phyloP scores from a whole-genome alignment of 768 basidiomycete genomes.

The Pisolithus sp. region DNA sequence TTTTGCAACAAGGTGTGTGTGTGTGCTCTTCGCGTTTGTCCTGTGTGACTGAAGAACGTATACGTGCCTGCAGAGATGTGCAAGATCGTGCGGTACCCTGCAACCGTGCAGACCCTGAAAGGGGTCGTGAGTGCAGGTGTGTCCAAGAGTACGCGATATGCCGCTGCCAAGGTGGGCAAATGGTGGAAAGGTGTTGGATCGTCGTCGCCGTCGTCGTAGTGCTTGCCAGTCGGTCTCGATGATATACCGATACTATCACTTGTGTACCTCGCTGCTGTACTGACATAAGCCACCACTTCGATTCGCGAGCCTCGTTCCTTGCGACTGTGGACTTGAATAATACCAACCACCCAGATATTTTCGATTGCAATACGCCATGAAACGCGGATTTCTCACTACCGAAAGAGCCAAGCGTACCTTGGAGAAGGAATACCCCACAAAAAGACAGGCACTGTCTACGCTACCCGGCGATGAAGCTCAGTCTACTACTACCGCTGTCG shows the following conservation, averaged over 20 bases:
- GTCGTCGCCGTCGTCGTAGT: neutral
- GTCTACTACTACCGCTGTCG: neutral
- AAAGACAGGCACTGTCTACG: slow-evolving; percentile 1
- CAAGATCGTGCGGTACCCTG: slow-evolving; percentile 74
- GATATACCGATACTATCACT: too few relatives aligned
- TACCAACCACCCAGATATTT: neutral
- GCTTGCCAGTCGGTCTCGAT: too few relatives aligned
- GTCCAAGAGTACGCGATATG: slow-evolving; percentile 72
- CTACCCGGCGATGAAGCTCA: neutral
- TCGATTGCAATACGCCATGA: slow-evolving; percentile 13
- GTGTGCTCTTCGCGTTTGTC: neutral
- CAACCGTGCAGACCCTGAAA: slow-evolving; percentile 79
- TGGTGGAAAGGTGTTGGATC: slow-evolving; percentile 54
- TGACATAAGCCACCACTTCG: neutral
- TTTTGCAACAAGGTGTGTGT: slow-evolving; percentile 45
- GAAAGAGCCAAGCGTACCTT: slow-evolving; percentile 6
- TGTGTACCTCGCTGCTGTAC: neutral
- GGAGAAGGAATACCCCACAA: slow-evolving; percentile 1
- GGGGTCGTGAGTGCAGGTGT: slow-evolving; percentile 80
- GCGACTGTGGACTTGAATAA: too few relatives aligned
- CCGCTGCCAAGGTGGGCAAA: slow-evolving; percentile 72
- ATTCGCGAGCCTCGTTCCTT: neutral
- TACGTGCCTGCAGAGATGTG: slow-evolving; percentile 51
- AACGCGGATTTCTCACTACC: slow-evolving; percentile 17
- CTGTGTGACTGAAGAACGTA: neutral